phyloP scores from a whole-genome alignment of 345 rosid genomes.

The Citrus inodora region DNA sequence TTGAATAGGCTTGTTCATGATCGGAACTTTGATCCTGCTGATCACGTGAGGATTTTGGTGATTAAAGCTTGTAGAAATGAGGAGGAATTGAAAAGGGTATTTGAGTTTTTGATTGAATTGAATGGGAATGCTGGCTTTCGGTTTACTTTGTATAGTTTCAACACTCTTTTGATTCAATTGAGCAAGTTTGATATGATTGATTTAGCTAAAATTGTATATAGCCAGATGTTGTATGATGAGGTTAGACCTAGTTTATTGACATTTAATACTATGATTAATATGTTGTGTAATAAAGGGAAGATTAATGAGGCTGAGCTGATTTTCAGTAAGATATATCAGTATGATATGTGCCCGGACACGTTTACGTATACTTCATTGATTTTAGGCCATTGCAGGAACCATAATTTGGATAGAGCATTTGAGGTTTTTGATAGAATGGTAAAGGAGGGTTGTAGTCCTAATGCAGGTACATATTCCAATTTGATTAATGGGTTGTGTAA shows the following conservation, averaged over 20 bases:
- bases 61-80: constrained; percentile 48
- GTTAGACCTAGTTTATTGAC: constrained; percentile 56
- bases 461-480: constrained; percentile 52
- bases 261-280: constrained; percentile 54
- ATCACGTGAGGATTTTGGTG: constrained; percentile 55
- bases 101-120: constrained; percentile 38
- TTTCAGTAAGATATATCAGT: constrained; percentile 40
- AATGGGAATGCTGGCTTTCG: constrained; percentile 27
- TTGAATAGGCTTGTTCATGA: constrained; percentile 49
- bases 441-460: constrained; percentile 57
- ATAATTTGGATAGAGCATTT: constrained; percentile 45
- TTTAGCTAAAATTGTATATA: constrained; percentile 40
- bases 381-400: constrained; percentile 60
- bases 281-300: constrained; percentile 49
- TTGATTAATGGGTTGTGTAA: constrained; percentile 57
- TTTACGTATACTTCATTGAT: constrained; percentile 62
- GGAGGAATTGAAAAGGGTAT: constrained; percentile 42
- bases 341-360: constrained; percentile 45
- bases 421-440: constrained; percentile 49
- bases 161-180: constrained; percentile 56
- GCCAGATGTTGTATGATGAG: constrained; percentile 39
- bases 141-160: constrained; percentile 49
- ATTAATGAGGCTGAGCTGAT: constrained; percentile 50
- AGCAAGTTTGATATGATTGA: constrained; percentile 52
- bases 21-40: constrained; percentile 37